A percentile compares a stretch with the other conserved stretches of the same genome.
These are phyloP conservation scores for Psidium guajava DNA, from an alignment of 345 rosid genomes.

Conservation along the genomic window DNA sequence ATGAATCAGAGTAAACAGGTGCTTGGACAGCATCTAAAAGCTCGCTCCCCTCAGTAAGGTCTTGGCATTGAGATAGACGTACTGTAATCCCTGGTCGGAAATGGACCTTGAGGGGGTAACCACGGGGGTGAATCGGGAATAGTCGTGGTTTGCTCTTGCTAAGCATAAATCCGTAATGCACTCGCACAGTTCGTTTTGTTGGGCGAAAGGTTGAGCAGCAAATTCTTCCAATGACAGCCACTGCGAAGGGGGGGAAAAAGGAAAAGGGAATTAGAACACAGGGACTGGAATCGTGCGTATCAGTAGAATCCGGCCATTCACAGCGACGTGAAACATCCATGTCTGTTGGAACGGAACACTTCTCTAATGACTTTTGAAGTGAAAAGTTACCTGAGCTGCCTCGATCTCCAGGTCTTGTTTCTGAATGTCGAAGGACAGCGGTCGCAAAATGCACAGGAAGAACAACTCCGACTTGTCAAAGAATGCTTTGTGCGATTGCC, in stretches of 20 bases:
- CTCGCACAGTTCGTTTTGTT: slow-evolving; percentile 36
- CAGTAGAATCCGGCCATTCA: not conserved
- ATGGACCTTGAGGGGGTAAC: slow-evolving; percentile 7
- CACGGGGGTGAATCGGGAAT: slow-evolving; percentile 36
- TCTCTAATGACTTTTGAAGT: not conserved
- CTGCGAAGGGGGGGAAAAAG: slow-evolving; percentile 9
- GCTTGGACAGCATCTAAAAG: not conserved
- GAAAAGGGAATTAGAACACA: not conserved
- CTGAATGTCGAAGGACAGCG: slow-evolving; percentile 51
- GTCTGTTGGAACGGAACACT: not conserved
- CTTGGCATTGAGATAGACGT: slow-evolving; percentile 27
- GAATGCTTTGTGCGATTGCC: slow-evolving; percentile 52
- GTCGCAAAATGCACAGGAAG: slow-evolving; percentile 62
- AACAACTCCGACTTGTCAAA: slow-evolving; percentile 63
- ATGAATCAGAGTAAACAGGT: not conserved
- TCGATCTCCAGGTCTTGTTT: slow-evolving; percentile 73
- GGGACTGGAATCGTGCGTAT: not conserved
- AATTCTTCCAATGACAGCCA: slow-evolving; percentile 76
- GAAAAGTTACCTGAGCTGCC: slow-evolving; percentile 58
- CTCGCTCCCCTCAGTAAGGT: not conserved
- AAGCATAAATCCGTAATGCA: slow-evolving; percentile 31
- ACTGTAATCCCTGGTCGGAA: slow-evolving; percentile 19
- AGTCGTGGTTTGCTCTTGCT: slow-evolving; percentile 31
- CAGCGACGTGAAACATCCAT: not conserved
- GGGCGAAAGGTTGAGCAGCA: slow-evolving; percentile 53